A percentile compares a stretch with the other conserved stretches of the same genome.
phyloP scores from a whole-genome alignment of 1,284 basidiomycete genomes.

The Rhodotorula sp. region DNA sequence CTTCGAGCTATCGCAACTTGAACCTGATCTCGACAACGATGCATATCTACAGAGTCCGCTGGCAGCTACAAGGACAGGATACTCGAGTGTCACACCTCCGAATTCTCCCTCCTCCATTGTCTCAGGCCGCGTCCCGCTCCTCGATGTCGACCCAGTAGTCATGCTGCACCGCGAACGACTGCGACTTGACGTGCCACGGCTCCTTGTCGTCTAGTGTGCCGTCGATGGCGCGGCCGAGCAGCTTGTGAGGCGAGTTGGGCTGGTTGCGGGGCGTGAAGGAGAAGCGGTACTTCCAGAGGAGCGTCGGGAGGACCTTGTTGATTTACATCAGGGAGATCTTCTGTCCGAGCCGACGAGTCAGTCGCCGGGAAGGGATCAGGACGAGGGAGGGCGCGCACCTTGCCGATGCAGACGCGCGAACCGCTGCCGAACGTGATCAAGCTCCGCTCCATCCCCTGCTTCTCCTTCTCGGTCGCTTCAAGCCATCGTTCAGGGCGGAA shows the following conservation, averaged over 20 bases:
- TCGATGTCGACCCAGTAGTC: slow-evolving; percentile 1
- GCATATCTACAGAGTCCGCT: no score
- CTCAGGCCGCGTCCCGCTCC: background rate
- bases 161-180: slow-evolving; percentile 1
- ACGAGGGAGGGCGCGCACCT: background rate
- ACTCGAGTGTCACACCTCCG: no score
- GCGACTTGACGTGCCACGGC: background rate
- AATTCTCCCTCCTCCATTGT: background rate
- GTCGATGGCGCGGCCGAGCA: background rate
- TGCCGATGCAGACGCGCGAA: background rate
- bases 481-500: background rate
- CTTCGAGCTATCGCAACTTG: no score
- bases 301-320: slow-evolving; percentile 1
- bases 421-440: background rate
- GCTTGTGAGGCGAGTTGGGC: background rate
- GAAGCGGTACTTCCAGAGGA: background rate
- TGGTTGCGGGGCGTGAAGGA: background rate
- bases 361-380: no score
- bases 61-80: no score
- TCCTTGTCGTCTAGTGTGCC: background rate
- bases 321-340: slow-evolving; percentile 1
- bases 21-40: no score
- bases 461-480: background rate
- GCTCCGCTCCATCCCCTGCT: background rate
- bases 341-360: background rate